Base-by-base conservation (phyloP, 495 filamentous ascomycete genomes). In the Terfezia claveryi region DNA sequence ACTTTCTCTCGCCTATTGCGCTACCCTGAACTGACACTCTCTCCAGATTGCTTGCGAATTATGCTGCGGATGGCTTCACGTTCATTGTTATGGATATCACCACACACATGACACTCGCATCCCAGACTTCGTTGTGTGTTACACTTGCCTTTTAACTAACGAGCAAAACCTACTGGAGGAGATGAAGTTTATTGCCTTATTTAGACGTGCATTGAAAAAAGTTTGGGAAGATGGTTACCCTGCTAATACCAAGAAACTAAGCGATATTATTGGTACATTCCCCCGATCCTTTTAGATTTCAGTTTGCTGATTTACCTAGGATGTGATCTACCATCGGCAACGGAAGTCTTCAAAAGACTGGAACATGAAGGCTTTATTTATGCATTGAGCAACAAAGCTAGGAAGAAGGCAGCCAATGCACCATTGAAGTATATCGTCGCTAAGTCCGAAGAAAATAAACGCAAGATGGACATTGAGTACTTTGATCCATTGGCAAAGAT, bases 401-500 rank as follows among this genome's bases (percentile, higher is more conserved):
- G 20, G 36, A 63, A 60, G 36, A 65, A 56, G 16, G 46, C 49
- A 20, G 32, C 41, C n/a, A 38, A 16, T 20, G 32, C 54, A 1
- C n/a, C 17, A 3, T 36, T 44, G 38, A 58, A 59, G 49, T 65
- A 59, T 32, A 56, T 41, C 36, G 27, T 64, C 11, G 38, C 61
- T 16, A 66, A 61, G 23, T 61, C 64, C 32, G 51, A 52, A 1
- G 54, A 64, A 38, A 56, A 32, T 12, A 50, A 52, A 32, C n/a
- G 54, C 7, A 38, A 49, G 41, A 66, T 60, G 54, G 55, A 61
- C n/a, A 12, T 23, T 7, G 51, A 58, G 53, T 66, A 66, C 49
- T 66, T 66, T 58, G 64, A 66, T 50, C 64, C 64, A 11, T 36
- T 59, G 27, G 52, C 54, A 46, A 66, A 57, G 55, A 64, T 66